Evolutionary conservation across 441 rosid species (phyloP), one percentile per base, ranked within the genome.

Genomic region (Macaranga tanarius): DNA sequence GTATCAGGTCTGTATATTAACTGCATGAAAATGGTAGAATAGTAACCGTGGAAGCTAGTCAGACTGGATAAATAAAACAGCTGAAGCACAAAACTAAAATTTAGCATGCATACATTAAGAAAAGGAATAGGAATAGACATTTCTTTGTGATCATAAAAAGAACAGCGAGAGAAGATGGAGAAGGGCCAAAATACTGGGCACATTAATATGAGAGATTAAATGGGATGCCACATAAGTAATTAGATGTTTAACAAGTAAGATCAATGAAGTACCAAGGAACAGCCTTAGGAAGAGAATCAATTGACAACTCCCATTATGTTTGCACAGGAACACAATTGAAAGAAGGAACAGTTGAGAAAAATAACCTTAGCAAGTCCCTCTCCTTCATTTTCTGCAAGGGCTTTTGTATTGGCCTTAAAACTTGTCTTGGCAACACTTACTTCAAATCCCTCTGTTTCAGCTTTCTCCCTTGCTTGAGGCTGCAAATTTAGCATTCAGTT

Each of bases 401-500:
- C 99, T 79, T 92, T 95, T 59, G 97, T 92, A 86, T 95, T 95
- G 69, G 99, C 97, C 88, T 95, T 95, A 82, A 95, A 95, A 79
- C 99, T 95, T 70, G 97, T 95, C 86, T 89, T 95, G 68, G 86
- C 91, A 79, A 92, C 77, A 77, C 90, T 84, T 51, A 92, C 80
- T 87, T 92, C 91, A 75, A 95, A 95, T 68, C 97, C 99, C 81
- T 92, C 99, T 63, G 81, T 81, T 77, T 87, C 93, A 44, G 87
- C 98, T 76, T 87, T 92, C 80, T 95, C 98, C 83, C 90, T 95
- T n/a, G 99, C 99, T 88, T 92, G 97, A 77, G 97, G 97, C 98
- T 95, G 90, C n/a, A 38, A 77, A 65, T 68, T 7, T 56, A 65
- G 45, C 31, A 26, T 67, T 62, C 61, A 68, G 78, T 79, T 66